phyloP scores from a whole-genome alignment of 768 basidiomycete species.

The Xanthoconium stramineum region DNA sequence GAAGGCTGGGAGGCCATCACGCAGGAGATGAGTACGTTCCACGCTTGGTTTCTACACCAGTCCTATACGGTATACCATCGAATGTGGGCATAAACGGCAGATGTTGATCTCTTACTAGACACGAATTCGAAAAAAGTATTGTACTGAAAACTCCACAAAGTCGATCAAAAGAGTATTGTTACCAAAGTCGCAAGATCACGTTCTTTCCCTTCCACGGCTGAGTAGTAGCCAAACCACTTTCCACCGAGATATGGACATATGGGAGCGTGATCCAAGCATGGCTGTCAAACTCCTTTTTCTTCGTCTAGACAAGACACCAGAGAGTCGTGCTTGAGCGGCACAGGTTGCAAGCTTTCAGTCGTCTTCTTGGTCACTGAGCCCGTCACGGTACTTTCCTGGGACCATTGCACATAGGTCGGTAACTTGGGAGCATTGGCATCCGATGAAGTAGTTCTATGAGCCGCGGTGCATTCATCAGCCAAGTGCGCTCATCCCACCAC shows the following conservation, averaged over 20 bases:
- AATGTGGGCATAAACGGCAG: neutral
- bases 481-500: neutral
- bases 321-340: neutral
- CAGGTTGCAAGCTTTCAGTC: neutral
- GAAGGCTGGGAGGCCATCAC: slow-evolving; percentile 67
- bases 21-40: slow-evolving; percentile 51
- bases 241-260: neutral
- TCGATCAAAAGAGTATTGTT: neutral
- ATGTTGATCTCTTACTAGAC: neutral
- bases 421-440: slow-evolving; percentile 11
- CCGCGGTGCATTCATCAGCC: neutral
- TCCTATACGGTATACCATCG: neutral
- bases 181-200: neutral
- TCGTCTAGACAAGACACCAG: slow-evolving; percentile 10
- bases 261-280: neutral
- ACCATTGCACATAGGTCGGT: slow-evolving; percentile 18
- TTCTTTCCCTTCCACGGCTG: neutral
- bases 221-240: neutral
- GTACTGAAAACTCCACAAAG: slow-evolving; percentile 4
- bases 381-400: slow-evolving; percentile 1
- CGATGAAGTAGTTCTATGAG: slow-evolving; percentile 10
- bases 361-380: slow-evolving; percentile 5
- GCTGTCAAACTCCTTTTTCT: too few species aligned
- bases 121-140: slow-evolving; percentile 10
- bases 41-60: neutral